Evolutionary conservation across 2,329 filamentous ascomycete genomes (phyloP).

Genomic region (Fusarium domesticum): DNA sequence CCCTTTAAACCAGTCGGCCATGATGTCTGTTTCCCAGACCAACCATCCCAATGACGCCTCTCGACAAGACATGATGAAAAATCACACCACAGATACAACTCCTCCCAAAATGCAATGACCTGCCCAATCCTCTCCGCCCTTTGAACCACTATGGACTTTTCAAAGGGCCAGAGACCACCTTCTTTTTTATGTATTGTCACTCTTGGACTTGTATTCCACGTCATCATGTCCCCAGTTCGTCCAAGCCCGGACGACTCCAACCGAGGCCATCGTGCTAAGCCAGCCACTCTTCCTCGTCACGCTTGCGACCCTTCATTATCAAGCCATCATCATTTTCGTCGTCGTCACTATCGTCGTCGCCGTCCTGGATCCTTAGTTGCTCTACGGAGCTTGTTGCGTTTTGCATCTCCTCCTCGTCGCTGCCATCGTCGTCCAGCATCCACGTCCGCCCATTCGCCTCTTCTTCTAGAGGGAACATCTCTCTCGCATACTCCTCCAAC

Average conservation of each 20-base stretch:
- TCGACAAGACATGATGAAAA: slow-evolving; percentile 13
- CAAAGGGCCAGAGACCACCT: slow-evolving; percentile 8
- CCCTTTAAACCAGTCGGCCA: slow-evolving; percentile 6
- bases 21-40: slow-evolving; percentile 20
- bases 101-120: slow-evolving; percentile 30
- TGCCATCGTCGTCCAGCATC: slow-evolving; percentile 66
- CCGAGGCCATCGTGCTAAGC: slow-evolving; percentile 36
- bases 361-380: slow-evolving; percentile 41
- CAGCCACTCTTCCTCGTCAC: slow-evolving; percentile 59
- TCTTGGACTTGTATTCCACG: slow-evolving; percentile 13
- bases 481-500: slow-evolving; percentile 89
- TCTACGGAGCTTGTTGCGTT: slow-evolving; percentile 37
- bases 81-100: slow-evolving; percentile 24
- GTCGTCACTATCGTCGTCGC: slow-evolving; percentile 45
- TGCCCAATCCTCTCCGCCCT: slow-evolving; percentile 18
- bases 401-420: slow-evolving; percentile 37
- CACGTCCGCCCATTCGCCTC: slow-evolving; percentile 89
- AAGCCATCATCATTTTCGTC: slow-evolving; percentile 58
- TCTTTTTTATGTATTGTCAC: slow-evolving; percentile 15
- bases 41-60: slow-evolving; percentile 27
- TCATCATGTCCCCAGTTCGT: slow-evolving; percentile 4
- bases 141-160: slow-evolving; percentile 11
- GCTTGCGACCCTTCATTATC: slow-evolving; percentile 54
- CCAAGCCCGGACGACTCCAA: slow-evolving; percentile 1
- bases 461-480: slow-evolving; percentile 93